A percentile compares a stretch with the other conserved stretches of the same genome.
Evolutionary conservation across 2,329 filamentous ascomycete species (phyloP).

Genomic region (Claviceps purpurea): DNA sequence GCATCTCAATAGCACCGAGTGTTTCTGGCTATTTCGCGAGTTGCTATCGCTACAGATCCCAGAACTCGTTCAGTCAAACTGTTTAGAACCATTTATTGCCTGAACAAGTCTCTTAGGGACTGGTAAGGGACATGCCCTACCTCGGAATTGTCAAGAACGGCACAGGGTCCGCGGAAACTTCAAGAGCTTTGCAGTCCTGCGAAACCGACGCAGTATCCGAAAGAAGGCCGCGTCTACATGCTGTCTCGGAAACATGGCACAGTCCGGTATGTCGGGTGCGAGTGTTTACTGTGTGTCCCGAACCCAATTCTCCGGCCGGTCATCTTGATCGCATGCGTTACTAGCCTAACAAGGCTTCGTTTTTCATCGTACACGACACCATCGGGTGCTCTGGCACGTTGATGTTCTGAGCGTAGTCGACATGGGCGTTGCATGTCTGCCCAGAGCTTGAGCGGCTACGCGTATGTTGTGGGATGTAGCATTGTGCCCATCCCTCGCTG

Average conservation of each 20-base stretch:
- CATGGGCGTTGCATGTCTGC: background rate
- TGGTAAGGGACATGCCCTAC: background rate
- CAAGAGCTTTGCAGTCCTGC: too few relatives aligned
- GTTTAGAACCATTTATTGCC: background rate
- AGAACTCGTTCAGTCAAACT: slow-evolving; percentile 17
- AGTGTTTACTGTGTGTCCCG: background rate
- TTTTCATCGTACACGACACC: background rate
- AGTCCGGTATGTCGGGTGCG: background rate
- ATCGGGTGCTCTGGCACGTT: background rate
- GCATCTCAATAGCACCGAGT: slow-evolving; percentile 30
- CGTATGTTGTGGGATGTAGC: background rate
- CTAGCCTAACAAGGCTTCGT: background rate
- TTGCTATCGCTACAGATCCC: slow-evolving; percentile 25
- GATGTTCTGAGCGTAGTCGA: background rate
- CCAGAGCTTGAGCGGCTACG: background rate
- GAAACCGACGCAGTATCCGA: background rate
- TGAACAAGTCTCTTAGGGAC: background rate
- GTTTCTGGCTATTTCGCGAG: slow-evolving; percentile 25
- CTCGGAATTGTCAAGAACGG: background rate
- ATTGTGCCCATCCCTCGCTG: background rate
- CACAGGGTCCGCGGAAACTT: too few relatives aligned
- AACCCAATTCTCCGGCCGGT: background rate
- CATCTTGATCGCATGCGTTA: background rate
- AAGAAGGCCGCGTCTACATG: background rate
- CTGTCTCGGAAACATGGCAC: background rate